Percentiles rank a stretch among this genome's conserved stretches.
These are phyloP conservation scores for Epichloe sp. DNA, from an alignment of 2,329 filamentous ascomycete genomes.

Conservation along the genomic window DNA sequence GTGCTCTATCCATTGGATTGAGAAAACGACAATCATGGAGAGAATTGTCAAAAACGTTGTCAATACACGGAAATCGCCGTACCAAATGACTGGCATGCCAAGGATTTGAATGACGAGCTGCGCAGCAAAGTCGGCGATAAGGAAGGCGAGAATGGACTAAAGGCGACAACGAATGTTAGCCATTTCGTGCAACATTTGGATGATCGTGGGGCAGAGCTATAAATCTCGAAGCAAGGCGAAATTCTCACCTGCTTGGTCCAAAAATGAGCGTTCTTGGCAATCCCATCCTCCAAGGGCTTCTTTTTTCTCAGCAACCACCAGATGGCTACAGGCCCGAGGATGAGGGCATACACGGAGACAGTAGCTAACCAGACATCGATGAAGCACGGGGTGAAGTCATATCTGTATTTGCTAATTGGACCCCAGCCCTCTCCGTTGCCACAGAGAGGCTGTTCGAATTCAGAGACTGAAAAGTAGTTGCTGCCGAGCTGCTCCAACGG, in stretches of 20 bases:
- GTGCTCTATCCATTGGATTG: slow-evolving; percentile 78
- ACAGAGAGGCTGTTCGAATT: slow-evolving; percentile 60
- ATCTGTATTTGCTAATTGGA: slow-evolving; percentile 72
- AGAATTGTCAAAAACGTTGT: slow-evolving; percentile 58
- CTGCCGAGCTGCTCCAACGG: slow-evolving; percentile 37
- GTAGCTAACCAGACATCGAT: slow-evolving; percentile 77
- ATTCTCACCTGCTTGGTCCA: slow-evolving; percentile 69
- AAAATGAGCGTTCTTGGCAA: slow-evolving; percentile 82
- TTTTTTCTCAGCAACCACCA: slow-evolving; percentile 67
- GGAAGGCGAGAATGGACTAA: slow-evolving; percentile 43
- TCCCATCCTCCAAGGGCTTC: slow-evolving; percentile 37
- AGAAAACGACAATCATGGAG: slow-evolving; percentile 62
- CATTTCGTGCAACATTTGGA: too few species aligned
- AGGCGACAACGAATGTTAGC: not conserved
- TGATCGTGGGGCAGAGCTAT: not conserved
- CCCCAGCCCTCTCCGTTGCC: slow-evolving; percentile 91
- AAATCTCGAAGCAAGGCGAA: not conserved
- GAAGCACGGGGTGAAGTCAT: slow-evolving; percentile 96
- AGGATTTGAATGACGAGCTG: slow-evolving; percentile 68
- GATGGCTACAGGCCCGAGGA: slow-evolving; percentile 64
- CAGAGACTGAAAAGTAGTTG: slow-evolving; percentile 43
- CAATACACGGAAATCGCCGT: slow-evolving; percentile 75
- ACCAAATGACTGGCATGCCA: slow-evolving; percentile 56
- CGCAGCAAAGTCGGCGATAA: slow-evolving; percentile 54
- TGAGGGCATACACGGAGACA: slow-evolving; percentile 65